Evolutionary conservation across 441 rosid species (phyloP).

Genomic region (Aquilaria agallochum): DNA sequence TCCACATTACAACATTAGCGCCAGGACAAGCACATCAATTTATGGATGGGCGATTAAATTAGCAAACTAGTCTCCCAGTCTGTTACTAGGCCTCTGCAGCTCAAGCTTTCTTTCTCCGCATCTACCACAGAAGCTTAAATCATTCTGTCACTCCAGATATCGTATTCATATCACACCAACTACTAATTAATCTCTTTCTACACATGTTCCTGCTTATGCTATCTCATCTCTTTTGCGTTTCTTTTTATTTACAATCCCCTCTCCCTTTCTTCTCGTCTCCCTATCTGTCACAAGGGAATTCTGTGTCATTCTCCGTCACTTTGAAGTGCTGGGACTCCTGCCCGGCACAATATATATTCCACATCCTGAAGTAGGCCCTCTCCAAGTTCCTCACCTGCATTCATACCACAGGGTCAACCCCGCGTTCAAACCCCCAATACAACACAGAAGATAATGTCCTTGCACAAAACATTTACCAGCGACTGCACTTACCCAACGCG

Average conservation of each 20-base stretch:
- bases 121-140: no score
- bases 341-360: conserved; percentile 80
- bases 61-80: no score
- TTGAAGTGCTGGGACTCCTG: conserved; percentile 78
- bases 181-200: conserved; percentile 8
- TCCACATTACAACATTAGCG: no score
- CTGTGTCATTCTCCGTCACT: conserved; percentile 71
- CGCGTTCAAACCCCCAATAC: not conserved
- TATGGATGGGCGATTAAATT: no score
- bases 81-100: no score
- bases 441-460: not conserved
- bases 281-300: conserved; percentile 74
- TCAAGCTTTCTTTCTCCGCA: no score
- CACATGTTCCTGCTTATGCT: not conserved
- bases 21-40: no score
- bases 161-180: no score
- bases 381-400: conserved; percentile 88
- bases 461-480: not conserved
- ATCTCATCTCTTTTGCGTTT: conserved; percentile 20
- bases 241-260: conserved; percentile 55
- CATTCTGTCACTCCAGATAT: no score
- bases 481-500: conserved; percentile 73
- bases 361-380: conserved; percentile 92
- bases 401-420: not conserved
- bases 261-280: conserved; percentile 10